Evolutionary conservation across 2,329 filamentous ascomycete genomes (phyloP), one percentile per base, ranked within the genome.

Genomic region (Rhinocladiella similis): DNA sequence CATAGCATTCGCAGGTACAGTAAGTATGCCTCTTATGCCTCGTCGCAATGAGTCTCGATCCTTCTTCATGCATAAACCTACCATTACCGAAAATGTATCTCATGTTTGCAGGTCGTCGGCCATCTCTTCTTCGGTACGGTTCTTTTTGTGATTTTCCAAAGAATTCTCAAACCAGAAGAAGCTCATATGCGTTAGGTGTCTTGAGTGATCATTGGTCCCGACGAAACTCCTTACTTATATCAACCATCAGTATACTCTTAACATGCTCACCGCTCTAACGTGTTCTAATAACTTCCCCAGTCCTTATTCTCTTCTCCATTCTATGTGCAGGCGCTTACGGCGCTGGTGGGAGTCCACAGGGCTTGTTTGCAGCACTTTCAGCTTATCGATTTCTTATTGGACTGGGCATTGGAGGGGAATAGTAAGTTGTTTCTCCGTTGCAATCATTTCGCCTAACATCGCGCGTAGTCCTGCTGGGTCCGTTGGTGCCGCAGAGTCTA

Each of bases 1-100:
- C 59, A 94, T 96, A 65, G 88, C 89, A 5, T 96, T 96, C 68
- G 91, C 86, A 0, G 91, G 91, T 10, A 95, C 90, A n/a, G 89
- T 95, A 25, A 25, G 22, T 25, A 25, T 25, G 22, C n/a, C n/a
- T n/a, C n/a, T n/a, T n/a, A n/a, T n/a, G n/a, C n/a, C 22, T 25
- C 22, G 7, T 25, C 7, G 22, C 22, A 25, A 25, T 25, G 7
- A 25, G 22, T 25, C 22, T 25, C 22, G 22, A 7, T 7, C 22
- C 4, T 25, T 5, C 22, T 25, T 4, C 22, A 25, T 25, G 22
- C 22, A 25, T 25, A 7, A 7, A 5, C 7, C 22, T 25, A 25
- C 4, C 7, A 25, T 25, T 5, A 25, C n/a, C n/a, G 22, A 7
- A 25, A 25, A 25, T 25, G 22, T 25, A 25, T 25, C 22, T 25